Evolutionary conservation across 169 alveolate species (phyloP), one percentile per base, ranked within the genome.

Genomic region (Hepatocystis sp.): DNA sequence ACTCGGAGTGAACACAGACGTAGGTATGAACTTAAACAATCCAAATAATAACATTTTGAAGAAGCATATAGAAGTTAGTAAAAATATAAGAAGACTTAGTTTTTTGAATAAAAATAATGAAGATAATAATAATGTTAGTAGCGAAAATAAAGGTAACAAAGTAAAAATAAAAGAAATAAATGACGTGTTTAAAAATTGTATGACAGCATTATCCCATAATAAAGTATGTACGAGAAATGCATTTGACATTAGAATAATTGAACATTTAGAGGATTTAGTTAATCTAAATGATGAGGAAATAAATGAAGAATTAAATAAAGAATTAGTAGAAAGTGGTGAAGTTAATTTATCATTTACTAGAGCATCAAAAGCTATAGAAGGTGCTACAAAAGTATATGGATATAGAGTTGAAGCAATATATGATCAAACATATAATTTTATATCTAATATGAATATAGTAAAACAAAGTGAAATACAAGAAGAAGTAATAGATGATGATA

Each of bases 221-320:
- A 94, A 94, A 52, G 93, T 94, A 55, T 86, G 96, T 25, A 86
- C 95, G 23, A 81, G 91, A 53, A 94, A 94, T 84, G 97, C 97
- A 17, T 94, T 94, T 86, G 97, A 94, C 27, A 91, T 94, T 15
- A 84, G 93, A 23, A 85, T 94, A 56, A 94, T 94, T 7, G 97
- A 94, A 30, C 96, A 94, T 55, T 90, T 94, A 67, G 91, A 92
- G 32, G 97, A 94, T 65, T 76, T 94, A 68, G 95, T 94, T 23
- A 90, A 90, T 66, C 46, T 92, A 21, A 86, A 89, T 68, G 93
- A 90, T 23, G 95, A 90, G 27, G 88, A 91, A 39, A 91, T 71
- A 30, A 86, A 81, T 46, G 95, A 86, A 36, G 93, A 91, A 19
- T 88, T 56, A 52, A 66, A 64, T 21, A 88, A 61, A 46, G 92